These are phyloP conservation scores for Trichosporon sp. DNA, from an alignment of 1,284 basidiomycete species.

Conservation along the genomic window DNA sequence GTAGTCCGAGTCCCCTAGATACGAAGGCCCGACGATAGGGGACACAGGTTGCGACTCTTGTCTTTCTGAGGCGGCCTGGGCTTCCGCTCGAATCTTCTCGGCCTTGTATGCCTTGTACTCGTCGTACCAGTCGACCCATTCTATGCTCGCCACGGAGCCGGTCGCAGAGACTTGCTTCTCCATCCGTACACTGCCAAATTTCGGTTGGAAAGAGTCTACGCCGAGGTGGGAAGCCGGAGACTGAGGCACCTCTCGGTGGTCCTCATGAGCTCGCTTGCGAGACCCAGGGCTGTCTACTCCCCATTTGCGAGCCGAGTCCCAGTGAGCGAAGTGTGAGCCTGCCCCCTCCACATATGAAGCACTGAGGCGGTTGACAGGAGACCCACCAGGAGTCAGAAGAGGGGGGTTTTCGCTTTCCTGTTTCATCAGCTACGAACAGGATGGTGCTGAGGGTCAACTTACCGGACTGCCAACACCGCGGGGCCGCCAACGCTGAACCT, in stretches of 20 bases:
- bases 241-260: neutral
- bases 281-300: neutral
- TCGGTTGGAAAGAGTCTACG: neutral
- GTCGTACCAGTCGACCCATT: conserved; percentile 60
- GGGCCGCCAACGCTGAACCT: conserved; percentile 55
- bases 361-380: conserved; percentile 9
- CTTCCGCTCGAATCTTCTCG: conserved; percentile 53
- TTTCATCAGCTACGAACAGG: neutral
- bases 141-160: conserved; percentile 51
- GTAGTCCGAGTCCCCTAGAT: neutral
- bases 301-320: neutral
- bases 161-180: conserved; percentile 34
- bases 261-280: neutral
- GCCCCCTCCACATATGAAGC: conserved; percentile 14
- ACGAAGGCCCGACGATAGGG: neutral
- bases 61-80: conserved; percentile 20
- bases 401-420: neutral
- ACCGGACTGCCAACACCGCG: conserved; percentile 14
- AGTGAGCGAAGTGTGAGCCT: neutral
- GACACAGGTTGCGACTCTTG: neutral
- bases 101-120: conserved; percentile 57
- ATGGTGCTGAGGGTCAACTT: conserved; percentile 1
- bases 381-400: neutral
- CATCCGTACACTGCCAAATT: conserved; percentile 22
- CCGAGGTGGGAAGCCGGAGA: neutral